Evolutionary conservation across 2,329 filamentous ascomycete genomes (phyloP), one percentile per base, ranked within the genome.

Genomic region (Aspergillus amoenus): DNA sequence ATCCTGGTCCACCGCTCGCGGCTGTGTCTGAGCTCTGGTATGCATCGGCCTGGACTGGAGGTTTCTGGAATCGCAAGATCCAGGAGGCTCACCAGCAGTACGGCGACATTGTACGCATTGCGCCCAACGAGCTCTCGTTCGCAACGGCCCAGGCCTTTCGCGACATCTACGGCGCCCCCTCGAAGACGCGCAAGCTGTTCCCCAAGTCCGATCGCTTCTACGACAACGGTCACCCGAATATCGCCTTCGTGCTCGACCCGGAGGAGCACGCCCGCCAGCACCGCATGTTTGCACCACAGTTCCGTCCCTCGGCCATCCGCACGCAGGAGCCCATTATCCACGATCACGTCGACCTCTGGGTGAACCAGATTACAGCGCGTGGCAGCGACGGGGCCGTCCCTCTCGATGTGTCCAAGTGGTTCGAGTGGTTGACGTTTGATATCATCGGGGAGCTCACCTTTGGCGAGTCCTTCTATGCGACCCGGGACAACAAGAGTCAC

Each of bases 361-460:
- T 47, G 44, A 5, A 21, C 27, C 44, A 47, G 44, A 32, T 47
- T 15, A 30, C 27, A 5, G 44, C 24, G n/a, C 44, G 44, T 5
- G 44, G 44, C 17, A 27, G 27, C 30, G 13, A 7, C 17, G 44
- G 44, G 3, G n/a, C 24, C 9, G 27, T 47, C 15, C 44, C 44
- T 6, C 27, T 47, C 44, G 27, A 47, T 21, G 22, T 47, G 3
- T 47, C 44, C n/a, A n/a, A 72, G 55, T 55, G 53, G 53, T 49
- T 49, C 39, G 44, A 55, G 13, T 49, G 53, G 53, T 12, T 50
- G 32, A 49, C 53, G 15, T 55, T 55, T 22, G 53, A 55, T 47
- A 55, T 55, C 53, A 55, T 55, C 37, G 53, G 53, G 2, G 44
- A 49, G 22, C 45, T 55, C 44, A 43, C 53, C 39, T 55, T 55